Conservation (phyloP, 805 yeast genomes). For the Groenewaldozyma salmanticensis region DNA sequence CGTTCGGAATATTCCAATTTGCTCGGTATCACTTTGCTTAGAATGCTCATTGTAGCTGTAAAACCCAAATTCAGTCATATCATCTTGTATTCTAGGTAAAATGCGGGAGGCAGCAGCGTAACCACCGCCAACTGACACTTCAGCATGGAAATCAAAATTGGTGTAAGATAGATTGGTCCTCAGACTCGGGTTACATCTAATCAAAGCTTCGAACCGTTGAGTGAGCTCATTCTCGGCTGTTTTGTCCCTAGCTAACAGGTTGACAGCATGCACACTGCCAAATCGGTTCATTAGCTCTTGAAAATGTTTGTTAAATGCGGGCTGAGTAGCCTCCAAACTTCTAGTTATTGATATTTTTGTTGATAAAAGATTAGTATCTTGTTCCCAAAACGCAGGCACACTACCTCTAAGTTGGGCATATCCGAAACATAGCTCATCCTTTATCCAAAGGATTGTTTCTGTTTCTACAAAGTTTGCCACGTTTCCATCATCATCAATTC, state of each 20-base stretch:
- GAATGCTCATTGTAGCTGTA: conserved; percentile 57
- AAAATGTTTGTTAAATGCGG: conserved; percentile 79
- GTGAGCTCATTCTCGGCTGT: conserved; percentile 67
- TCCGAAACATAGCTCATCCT: conserved; percentile 47
- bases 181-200: conserved; percentile 30
- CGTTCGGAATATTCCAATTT: conserved; percentile 83
- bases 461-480: conserved; percentile 96
- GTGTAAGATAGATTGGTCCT: conserved; percentile 42
- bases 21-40: conserved; percentile 55
- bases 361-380: conserved; percentile 80
- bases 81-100: conserved; percentile 50
- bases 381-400: conserved; percentile 97
- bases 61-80: conserved; percentile 73
- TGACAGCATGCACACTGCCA: conserved; percentile 84
- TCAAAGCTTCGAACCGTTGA: conserved; percentile 53
- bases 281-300: conserved; percentile 58
- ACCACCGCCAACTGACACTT: conserved; percentile 73
- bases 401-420: conserved; percentile 91
- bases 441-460: conserved; percentile 61
- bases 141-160: conserved; percentile 89
- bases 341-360: conserved; percentile 87
- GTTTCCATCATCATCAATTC: conserved; percentile 88
- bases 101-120: conserved; percentile 74
- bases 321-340: conserved; percentile 85
- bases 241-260: conserved; percentile 64